These are phyloP conservation scores for Claviceps paspali DNA, from an alignment of 2,329 filamentous ascomycete genomes.

Conservation along the genomic window DNA sequence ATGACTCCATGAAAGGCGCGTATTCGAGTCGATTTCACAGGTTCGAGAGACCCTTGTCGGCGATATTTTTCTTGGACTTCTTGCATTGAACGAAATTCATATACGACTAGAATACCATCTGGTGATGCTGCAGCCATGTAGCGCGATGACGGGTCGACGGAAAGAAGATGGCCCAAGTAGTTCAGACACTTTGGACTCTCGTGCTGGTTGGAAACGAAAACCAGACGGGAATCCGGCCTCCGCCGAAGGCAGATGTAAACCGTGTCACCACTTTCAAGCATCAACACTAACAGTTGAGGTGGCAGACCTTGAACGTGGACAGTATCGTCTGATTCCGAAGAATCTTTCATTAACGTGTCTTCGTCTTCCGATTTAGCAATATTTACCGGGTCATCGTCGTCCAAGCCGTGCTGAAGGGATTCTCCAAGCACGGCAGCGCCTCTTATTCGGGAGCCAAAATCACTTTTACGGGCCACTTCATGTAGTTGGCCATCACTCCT, in stretches of 20 bases:
- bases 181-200: conserved; percentile 41
- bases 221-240: conserved; percentile 25
- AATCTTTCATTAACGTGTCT: conserved; percentile 22
- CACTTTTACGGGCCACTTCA: conserved; percentile 59
- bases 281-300: conserved; percentile 67
- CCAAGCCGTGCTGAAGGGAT: conserved; percentile 23
- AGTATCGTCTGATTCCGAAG: conserved; percentile 6
- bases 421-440: conserved; percentile 63
- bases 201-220: conserved; percentile 46
- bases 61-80: conserved; percentile 35
- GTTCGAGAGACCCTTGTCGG: conserved; percentile 31
- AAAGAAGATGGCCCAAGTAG: conserved; percentile 50
- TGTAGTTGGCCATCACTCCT: conserved; percentile 53
- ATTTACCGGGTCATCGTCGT: conserved; percentile 14
- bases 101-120: conserved; percentile 57
- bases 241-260: conserved; percentile 59
- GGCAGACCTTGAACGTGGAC: conserved; percentile 30
- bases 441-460: conserved; percentile 67
- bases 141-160: conserved; percentile 61
- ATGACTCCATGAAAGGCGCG: conserved; percentile 54
- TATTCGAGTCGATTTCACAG: conserved; percentile 34
- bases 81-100: conserved; percentile 46
- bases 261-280: conserved; percentile 56
- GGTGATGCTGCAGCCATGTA: conserved; percentile 55
- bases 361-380: conserved; percentile 24